These are phyloP conservation scores for Pichia deserticola DNA, from an alignment of 805 yeast genomes.

Conservation along the genomic window DNA sequence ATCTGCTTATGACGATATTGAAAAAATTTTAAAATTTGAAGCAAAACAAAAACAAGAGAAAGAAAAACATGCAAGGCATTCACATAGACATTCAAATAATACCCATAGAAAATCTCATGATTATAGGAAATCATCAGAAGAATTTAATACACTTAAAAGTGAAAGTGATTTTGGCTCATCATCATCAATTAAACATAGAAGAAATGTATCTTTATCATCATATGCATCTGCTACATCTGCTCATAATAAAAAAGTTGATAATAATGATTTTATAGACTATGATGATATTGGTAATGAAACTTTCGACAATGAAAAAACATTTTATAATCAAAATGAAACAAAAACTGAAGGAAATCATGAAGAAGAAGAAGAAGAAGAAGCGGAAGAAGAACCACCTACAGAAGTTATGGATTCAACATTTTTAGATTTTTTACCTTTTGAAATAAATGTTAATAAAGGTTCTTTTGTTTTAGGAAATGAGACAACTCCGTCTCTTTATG, in stretches of 20 bases:
- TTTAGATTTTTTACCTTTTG: constrained; percentile 51
- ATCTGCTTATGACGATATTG: constrained; percentile 52
- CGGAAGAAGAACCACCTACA: background rate
- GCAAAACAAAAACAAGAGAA: background rate
- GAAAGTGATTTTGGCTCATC: background rate
- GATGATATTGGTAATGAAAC: background rate
- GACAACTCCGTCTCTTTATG: constrained; percentile 64
- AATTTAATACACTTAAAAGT: background rate
- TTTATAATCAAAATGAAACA: background rate
- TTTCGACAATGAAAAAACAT: too few species aligned
- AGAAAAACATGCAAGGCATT: background rate
- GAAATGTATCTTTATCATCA: constrained; percentile 6
- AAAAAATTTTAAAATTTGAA: constrained; percentile 7
- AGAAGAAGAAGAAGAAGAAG: background rate
- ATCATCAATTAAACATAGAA: background rate
- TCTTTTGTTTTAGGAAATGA: constrained; percentile 76
- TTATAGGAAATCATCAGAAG: background rate
- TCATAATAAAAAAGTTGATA: background rate
- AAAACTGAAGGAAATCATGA: background rate
- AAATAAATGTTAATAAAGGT: constrained; percentile 52
- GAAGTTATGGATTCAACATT: constrained; percentile 13
- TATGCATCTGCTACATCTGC: background rate
- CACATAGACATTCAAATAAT: background rate
- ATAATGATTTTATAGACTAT: background rate
- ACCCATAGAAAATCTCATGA: background rate